Evolutionary conservation across 176 grass and related monocot genomes (phyloP), one percentile per base, ranked within the genome.

Genomic region (Phragmites australis): DNA sequence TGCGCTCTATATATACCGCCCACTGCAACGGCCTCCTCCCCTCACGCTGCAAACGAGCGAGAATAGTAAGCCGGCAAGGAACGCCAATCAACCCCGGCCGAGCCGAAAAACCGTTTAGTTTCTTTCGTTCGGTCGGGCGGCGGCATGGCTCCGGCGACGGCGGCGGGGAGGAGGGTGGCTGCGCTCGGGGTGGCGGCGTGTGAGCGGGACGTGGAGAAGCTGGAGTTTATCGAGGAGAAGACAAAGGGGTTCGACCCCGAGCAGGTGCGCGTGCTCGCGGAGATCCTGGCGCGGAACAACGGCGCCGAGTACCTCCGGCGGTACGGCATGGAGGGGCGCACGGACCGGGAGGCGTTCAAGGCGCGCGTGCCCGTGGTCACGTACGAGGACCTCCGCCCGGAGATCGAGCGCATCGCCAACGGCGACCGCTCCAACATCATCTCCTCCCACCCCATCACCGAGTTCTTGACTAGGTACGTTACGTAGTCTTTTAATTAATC

Each of bases 391-490:
- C 70, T 98, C 29, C 90, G 85, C 42, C 86, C 92, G 15, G 92
- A 93, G 73, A 98, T 98, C 78, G 83, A 94, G 43, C 89, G 95
- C 68, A 98, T 98, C 84, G 95, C 95, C 60, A 91, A 98, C 65
- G 95, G 95, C 48, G 95, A 98, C 82, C 88, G 87, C 77, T 93
- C 95, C 26, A 80, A 83, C 55, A 94, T 98, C 78, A 85, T 98
- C 71, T 91, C 87, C 58, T 80, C 89, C 53, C 92, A 93, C 81
- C 88, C 92, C 67, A 94, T 98, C 62, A 87, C 95, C 26, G 95
- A 98, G 83, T 98, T 98, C 90, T 51, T 98, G 70, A 97, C 95
- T 46, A 97, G 95, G 94, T 97, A 9, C 2, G 0, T 5, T 17
- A 8, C 7, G 11, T 26, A 44, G 22, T 8, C 68, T 32, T 51